Base-by-base conservation (phyloP, 371 early-diverging fungal genomes). In the Mortierella polycephala region DNA sequence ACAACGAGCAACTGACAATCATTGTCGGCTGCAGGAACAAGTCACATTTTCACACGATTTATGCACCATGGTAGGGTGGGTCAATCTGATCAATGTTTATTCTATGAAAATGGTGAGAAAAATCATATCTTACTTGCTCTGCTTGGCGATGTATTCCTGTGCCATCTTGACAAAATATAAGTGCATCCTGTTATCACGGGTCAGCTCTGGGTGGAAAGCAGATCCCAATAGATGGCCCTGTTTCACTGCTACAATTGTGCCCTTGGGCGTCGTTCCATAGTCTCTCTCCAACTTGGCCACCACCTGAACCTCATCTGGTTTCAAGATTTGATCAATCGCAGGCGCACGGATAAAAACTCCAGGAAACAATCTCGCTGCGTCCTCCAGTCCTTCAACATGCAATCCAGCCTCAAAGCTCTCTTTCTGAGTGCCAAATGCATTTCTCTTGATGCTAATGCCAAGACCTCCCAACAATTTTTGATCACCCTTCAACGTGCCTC, bases 271-370 rank as follows among this genome's bases (percentile, higher is more conserved):
- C 81, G 50, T 59, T 81, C 85, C 66, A 82, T 84, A 41, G 83
- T 88, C 68, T 82, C 81, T 37, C 65, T 88, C 86, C 51, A 86
- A 74, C 57, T 83, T 82, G 18, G 89, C 89, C 5, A 95, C 77
- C 4, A 95, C 88, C 85, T 91, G 84, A 10, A 95, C 93, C 52
- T 87, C 86, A 5, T 86, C 87, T 0, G 86, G 85, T 39, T 87
- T 84, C n/a, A 83, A 40, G 64, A 95, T 79, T 37, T 87, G 81
- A n/a, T 89, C 85, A 69, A 98, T 92, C 13, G 95, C 88, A 12
- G 98, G 98, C 5, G 98, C 98, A 65, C 98, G 93, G 71, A 98
- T 98, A 81, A 98, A 98, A 14, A 96, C 91, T 41, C 92, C 96
- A 13, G 86, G 90, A 82, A 96, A 95, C 16, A 86, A 81, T 16